phyloP scores from a whole-genome alignment of 148 eudicot species.

The Tetragonia tetragonoides region DNA sequence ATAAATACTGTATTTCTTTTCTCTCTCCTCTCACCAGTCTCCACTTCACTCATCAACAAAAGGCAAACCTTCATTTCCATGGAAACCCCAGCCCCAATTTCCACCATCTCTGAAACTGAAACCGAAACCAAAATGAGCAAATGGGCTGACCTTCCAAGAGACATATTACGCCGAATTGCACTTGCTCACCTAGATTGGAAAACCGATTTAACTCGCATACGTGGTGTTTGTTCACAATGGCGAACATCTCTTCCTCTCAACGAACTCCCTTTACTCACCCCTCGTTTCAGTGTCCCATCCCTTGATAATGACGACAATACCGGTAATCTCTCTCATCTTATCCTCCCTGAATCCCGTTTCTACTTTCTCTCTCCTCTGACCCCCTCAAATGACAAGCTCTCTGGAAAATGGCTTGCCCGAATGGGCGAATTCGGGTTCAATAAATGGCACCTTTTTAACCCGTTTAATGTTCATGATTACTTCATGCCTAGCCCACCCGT shows the following conservation, averaged over 20 bases:
- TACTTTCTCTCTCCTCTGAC: conserved; percentile 1
- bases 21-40: too few relatives aligned
- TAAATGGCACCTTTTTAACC: conserved; percentile 13
- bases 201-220: neutral
- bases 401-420: neutral
- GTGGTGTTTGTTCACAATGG: neutral
- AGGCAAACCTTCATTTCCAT: too few relatives aligned
- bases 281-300: neutral
- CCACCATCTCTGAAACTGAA: too few relatives aligned
- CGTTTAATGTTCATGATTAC: neutral
- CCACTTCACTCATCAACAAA: too few relatives aligned
- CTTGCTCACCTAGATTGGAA: neutral
- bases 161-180: neutral
- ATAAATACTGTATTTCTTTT: too few relatives aligned
- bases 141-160: neutral
- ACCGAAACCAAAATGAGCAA: neutral
- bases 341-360: neutral
- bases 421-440: neutral
- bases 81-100: too few relatives aligned
- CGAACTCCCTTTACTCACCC: neutral
- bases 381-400: neutral
- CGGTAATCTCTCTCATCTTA: neutral
- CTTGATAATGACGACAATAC: neutral
- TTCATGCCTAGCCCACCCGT: neutral
- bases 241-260: neutral